Evolutionary conservation across 441 rosid species (phyloP).

Genomic region (Gossypium trilobum): DNA sequence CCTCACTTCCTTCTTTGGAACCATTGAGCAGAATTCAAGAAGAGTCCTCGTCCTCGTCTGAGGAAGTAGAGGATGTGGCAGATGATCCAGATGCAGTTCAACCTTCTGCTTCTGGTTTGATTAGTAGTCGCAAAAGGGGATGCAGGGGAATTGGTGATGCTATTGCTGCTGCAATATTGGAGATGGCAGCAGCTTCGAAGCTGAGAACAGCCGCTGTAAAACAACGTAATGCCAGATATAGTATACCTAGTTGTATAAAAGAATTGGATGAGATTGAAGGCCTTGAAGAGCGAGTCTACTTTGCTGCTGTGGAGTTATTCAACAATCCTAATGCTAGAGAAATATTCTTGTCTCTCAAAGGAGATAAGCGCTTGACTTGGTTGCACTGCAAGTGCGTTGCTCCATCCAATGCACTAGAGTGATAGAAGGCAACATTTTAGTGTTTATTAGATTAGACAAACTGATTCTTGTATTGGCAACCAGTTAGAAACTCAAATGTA

Average conservation of each 20-base stretch:
- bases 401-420: slow-evolving; percentile 1
- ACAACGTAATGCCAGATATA: slow-evolving; percentile 25
- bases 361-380: slow-evolving; percentile 37
- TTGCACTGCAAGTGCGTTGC: slow-evolving; percentile 32
- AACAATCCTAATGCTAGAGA: slow-evolving; percentile 44
- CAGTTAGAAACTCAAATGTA: neutral
- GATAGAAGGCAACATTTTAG: neutral
- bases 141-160: slow-evolving; percentile 45
- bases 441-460: neutral
- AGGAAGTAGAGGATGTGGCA: slow-evolving; percentile 26
- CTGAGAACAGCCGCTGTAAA: slow-evolving; percentile 29
- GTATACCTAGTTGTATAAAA: slow-evolving; percentile 43
- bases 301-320: slow-evolving; percentile 46
- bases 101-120: slow-evolving; percentile 1
- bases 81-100: slow-evolving; percentile 16
- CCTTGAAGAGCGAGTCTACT: slow-evolving; percentile 32
- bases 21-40: slow-evolving; percentile 17
- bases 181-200: slow-evolving; percentile 49
- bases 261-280: slow-evolving; percentile 33
- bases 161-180: slow-evolving; percentile 44
- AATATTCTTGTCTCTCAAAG: slow-evolving; percentile 41
- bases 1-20: slow-evolving; percentile 11
- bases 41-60: slow-evolving; percentile 27
- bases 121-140: slow-evolving; percentile 30
- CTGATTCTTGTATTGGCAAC: neutral